A percentile compares a stretch with the other conserved stretches of the same genome.
These are phyloP conservation scores for Russula foetens DNA, from an alignment of 768 basidiomycete species.

Conservation along the genomic window DNA sequence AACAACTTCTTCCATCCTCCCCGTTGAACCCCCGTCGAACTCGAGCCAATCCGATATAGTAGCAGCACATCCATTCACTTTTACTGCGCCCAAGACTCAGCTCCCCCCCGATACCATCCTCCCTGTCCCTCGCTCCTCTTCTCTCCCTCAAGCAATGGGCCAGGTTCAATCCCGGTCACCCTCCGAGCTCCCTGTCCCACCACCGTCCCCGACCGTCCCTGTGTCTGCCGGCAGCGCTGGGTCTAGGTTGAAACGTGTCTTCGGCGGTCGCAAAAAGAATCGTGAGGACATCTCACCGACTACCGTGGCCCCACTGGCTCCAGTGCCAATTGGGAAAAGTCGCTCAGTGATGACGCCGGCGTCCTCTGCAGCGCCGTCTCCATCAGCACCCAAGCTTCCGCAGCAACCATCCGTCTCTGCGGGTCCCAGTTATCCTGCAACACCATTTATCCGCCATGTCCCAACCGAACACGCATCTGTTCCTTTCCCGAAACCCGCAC, in stretches of 20 bases:
- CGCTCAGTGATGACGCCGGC: constrained; percentile 19
- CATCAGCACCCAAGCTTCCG: constrained; percentile 2
- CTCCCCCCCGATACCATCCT: constrained; percentile 24
- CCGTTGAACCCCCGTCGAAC: constrained; percentile 29
- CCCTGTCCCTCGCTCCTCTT: constrained; percentile 27
- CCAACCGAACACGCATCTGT: neutral
- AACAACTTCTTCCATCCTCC: constrained; percentile 35
- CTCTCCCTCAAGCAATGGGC: constrained; percentile 32
- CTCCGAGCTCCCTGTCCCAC: constrained; percentile 19
- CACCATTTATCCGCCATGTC: neutral
- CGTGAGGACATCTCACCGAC: constrained; percentile 37
- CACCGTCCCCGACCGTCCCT: constrained; percentile 22
- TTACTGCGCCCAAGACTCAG: constrained; percentile 21
- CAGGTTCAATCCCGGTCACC: constrained; percentile 27
- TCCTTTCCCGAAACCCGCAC: neutral
- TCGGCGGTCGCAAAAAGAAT: constrained; percentile 49
- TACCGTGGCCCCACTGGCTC: neutral
- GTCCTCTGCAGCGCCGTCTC: constrained; percentile 24
- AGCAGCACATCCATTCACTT: constrained; percentile 27
- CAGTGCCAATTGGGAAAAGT: constrained; percentile 4
- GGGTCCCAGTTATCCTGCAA: constrained; percentile 5
- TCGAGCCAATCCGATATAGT: constrained; percentile 35
- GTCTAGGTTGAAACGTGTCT: constrained; percentile 49
- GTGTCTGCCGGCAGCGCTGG: constrained; percentile 29
- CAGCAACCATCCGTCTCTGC: constrained; percentile 10